A percentile compares a stretch with the other conserved stretches of the same genome.
These are phyloP conservation scores for Tuber melanosporum DNA, from an alignment of 495 filamentous ascomycete genomes.

Conservation along the genomic window DNA sequence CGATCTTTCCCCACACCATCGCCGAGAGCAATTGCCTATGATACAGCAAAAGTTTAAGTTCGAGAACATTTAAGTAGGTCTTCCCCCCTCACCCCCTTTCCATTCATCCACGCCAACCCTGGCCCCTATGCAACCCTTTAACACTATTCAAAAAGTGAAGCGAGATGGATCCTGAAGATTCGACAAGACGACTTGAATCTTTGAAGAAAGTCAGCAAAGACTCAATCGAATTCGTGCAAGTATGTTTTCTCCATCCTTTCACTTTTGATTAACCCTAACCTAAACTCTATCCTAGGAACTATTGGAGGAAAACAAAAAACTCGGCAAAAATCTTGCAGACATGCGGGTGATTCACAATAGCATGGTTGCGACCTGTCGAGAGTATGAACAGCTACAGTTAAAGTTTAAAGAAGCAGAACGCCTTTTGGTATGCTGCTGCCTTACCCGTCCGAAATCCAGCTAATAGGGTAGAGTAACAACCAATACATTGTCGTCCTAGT, in stretches of 20 bases:
- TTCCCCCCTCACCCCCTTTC: not conserved
- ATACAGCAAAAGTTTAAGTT: not conserved
- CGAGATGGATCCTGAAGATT: not conserved
- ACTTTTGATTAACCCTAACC: not conserved
- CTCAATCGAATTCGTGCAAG: constrained; percentile 26
- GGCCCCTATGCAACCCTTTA: not conserved
- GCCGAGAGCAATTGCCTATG: not conserved
- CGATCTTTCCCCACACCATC: not conserved
- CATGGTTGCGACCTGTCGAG: constrained; percentile 21
- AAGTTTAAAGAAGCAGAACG: constrained; percentile 21
- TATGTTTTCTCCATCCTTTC: constrained; percentile 5
- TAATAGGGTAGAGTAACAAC: constrained; percentile 22
- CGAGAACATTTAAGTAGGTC: not conserved
- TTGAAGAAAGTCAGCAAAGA: constrained; percentile 23
- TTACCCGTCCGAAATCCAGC: not conserved
- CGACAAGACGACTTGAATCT: constrained; percentile 17
- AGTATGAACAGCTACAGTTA: constrained; percentile 14
- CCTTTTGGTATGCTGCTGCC: constrained; percentile 16
- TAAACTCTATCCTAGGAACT: constrained; percentile 18
- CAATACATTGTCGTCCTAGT: constrained; percentile 37
- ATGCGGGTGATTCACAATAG: constrained; percentile 18
- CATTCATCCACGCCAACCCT: not conserved
- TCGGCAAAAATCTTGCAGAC: constrained; percentile 20
- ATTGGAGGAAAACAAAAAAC: constrained; percentile 20
- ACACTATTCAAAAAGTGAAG: not conserved